Evolutionary conservation across 73 alveolate genomes (phyloP).

Genomic region (Durusdinium trenchii): DNA sequence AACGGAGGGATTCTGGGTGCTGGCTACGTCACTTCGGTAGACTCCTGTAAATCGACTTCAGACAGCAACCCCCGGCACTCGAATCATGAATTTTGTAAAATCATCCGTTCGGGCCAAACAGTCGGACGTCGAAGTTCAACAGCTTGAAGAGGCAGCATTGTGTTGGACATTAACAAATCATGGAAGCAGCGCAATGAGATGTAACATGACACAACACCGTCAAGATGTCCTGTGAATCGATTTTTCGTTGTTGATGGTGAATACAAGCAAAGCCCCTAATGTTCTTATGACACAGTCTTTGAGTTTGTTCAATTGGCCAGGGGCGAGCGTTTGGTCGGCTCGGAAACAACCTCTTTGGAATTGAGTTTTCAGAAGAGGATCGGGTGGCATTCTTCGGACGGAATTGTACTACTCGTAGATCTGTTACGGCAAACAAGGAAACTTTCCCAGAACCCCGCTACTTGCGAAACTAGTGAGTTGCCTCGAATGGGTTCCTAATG

Average conservation of each 20-base stretch:
- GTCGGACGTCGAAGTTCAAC: too few species aligned
- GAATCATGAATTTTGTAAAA: too few species aligned
- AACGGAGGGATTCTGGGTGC: too few species aligned
- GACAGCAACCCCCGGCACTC: too few species aligned
- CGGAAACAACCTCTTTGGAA: conserved; percentile 30
- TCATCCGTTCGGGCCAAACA: too few species aligned
- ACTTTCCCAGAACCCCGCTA: background rate
- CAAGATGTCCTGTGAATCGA: background rate
- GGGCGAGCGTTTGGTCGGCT: conserved; percentile 21
- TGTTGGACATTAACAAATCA: too few species aligned
- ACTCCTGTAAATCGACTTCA: too few species aligned
- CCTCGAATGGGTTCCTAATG: background rate
- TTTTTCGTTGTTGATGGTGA: too few species aligned
- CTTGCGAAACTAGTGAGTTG: background rate
- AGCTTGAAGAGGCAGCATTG: too few species aligned
- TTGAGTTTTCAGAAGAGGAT: conserved; percentile 15
- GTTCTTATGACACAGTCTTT: background rate
- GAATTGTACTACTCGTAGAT: background rate
- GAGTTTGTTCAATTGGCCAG: background rate
- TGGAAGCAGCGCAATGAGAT: too few species aligned
- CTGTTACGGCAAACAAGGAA: background rate
- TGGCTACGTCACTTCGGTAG: too few species aligned
- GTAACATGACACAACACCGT: background rate
- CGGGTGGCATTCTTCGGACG: background rate
- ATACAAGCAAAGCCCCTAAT: background rate